These are phyloP conservation scores for Kingdonia uniflora DNA, from an alignment of 164 flowering plant genomes.

Conservation along the genomic window DNA sequence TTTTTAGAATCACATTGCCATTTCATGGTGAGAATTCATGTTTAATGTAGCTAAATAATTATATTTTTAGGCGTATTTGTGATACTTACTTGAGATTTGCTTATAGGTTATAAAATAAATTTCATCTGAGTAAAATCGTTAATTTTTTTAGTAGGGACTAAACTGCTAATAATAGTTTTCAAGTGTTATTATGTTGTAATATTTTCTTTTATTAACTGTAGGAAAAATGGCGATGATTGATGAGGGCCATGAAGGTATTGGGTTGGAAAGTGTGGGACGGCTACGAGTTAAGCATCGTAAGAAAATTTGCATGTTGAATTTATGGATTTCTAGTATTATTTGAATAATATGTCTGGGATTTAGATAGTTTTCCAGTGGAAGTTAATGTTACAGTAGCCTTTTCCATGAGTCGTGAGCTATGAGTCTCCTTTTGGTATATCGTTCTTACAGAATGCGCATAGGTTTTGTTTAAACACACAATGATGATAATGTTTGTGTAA, in stretches of 20 bases:
- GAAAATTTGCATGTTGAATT: conserved; percentile 6
- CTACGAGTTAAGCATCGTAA: conserved; percentile 45
- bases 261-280: conserved; percentile 9
- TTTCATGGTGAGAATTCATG: conserved; percentile 48
- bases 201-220: conserved; percentile 1
- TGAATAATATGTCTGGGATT: background rate
- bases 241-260: conserved; percentile 1
- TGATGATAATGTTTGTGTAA: background rate
- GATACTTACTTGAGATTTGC: too few relatives aligned
- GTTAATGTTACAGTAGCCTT: too few relatives aligned
- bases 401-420: too few relatives aligned
- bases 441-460: background rate
- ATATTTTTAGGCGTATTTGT: too few relatives aligned
- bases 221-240: conserved; percentile 15
- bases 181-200: background rate
- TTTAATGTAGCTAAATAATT: too few relatives aligned
- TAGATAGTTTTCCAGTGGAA: background rate
- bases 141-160: background rate
- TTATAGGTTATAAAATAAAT: background rate
- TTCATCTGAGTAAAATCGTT: background rate
- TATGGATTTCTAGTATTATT: background rate
- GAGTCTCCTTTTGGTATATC: too few relatives aligned
- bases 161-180: too few relatives aligned
- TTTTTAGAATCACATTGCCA: conserved; percentile 33
- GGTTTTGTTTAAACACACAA: too few relatives aligned